Evolutionary conservation across 768 basidiomycete species (phyloP).

Genomic region (Pisolithus sp.): DNA sequence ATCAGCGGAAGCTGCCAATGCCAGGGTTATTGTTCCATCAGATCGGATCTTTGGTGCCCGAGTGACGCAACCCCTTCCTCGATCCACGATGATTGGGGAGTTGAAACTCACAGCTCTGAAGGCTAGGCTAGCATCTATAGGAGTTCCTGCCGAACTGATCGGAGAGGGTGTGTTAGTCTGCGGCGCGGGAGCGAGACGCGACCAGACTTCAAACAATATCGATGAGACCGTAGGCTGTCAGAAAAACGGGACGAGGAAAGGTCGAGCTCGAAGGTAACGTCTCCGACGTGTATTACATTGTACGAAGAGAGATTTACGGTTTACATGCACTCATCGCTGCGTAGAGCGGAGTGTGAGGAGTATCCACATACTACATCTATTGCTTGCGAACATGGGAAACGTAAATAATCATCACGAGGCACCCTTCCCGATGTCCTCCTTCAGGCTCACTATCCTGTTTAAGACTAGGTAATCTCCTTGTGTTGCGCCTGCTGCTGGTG

Average conservation of each 20-base stretch:
- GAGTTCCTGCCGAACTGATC: conserved; percentile 89
- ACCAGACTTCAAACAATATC: conserved; percentile 36
- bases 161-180: conserved; percentile 96
- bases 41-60: conserved; percentile 59
- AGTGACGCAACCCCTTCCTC: conserved; percentile 60
- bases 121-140: conserved; percentile 62
- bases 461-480: conserved; percentile 79
- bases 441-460: conserved; percentile 89
- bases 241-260: conserved; percentile 78
- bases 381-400: background rate
- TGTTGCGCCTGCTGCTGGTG: conserved; percentile 34
- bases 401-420: conserved; percentile 8
- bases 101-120: conserved; percentile 89
- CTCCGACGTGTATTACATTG: conserved; percentile 83
- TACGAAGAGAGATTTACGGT: conserved; percentile 84
- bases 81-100: conserved; percentile 96
- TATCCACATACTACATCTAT: conserved; percentile 8
- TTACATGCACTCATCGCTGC: conserved; percentile 86
- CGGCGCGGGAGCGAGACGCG: conserved; percentile 48
- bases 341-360: conserved; percentile 17
- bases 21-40: conserved; percentile 18
- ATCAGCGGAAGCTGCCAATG: conserved; percentile 17
- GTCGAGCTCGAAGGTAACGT: conserved; percentile 88
- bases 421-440: conserved; percentile 85
- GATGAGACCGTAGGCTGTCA: conserved; percentile 78